phyloP scores from a whole-genome alignment of 2,329 filamentous ascomycete genomes.

The Beauveria sp. region DNA sequence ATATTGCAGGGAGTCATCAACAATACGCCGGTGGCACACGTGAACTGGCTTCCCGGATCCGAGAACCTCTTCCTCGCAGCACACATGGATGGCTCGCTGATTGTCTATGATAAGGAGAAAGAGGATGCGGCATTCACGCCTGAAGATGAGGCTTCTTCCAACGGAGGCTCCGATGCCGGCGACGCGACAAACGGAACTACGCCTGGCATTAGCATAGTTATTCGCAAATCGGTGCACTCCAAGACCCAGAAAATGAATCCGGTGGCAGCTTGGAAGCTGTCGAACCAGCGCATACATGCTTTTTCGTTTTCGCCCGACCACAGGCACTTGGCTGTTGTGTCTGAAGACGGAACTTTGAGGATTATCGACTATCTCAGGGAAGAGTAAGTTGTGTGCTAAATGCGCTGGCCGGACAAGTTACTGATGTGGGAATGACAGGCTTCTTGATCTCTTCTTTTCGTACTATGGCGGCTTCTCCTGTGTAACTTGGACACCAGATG shows the following conservation, averaged over 20 bases:
- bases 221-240: slow-evolving; percentile 88
- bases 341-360: slow-evolving; percentile 82
- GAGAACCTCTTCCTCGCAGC: slow-evolving; percentile 89
- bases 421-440: slow-evolving; percentile 35
- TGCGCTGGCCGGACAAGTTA: too few relatives aligned
- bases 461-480: slow-evolving; percentile 93
- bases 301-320: slow-evolving; percentile 90
- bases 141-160: slow-evolving; percentile 46
- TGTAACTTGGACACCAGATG: slow-evolving; percentile 96
- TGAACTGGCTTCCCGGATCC: slow-evolving; percentile 89
- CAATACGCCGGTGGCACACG: slow-evolving; percentile 73
- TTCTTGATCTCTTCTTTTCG: slow-evolving; percentile 79
- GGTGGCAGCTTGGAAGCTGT: slow-evolving; percentile 85
- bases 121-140: slow-evolving; percentile 75
- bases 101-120: slow-evolving; percentile 97
- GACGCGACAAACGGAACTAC: slow-evolving; percentile 26
- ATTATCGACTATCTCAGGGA: slow-evolving; percentile 91
- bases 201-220: slow-evolving; percentile 48
- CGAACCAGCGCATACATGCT: slow-evolving; percentile 81
- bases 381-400: slow-evolving; percentile 49
- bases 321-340: slow-evolving; percentile 78
- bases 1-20: slow-evolving; percentile 71
- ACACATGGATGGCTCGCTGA: slow-evolving; percentile 81
- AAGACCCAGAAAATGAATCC: slow-evolving; percentile 92
- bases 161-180: slow-evolving; percentile 53